phyloP scores from a whole-genome alignment of 1,139 yeast species.

The Nakaseomyces bracarensis region DNA sequence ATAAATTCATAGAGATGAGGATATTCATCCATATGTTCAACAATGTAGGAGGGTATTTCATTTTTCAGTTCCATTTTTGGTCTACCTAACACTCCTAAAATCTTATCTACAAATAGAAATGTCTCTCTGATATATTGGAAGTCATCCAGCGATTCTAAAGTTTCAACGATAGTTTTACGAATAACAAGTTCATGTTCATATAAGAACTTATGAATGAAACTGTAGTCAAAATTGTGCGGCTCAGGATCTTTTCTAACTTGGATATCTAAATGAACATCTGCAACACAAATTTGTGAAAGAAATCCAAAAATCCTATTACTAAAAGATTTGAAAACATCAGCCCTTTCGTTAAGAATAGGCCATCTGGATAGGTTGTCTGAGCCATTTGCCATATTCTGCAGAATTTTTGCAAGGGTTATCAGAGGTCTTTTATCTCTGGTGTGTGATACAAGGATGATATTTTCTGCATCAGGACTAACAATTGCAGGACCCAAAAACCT shows the following conservation, averaged over 20 bases:
- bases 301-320: constrained; percentile 43
- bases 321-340: constrained; percentile 39
- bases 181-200: constrained; percentile 54
- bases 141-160: constrained; percentile 21
- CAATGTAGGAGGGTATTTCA: constrained; percentile 46
- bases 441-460: constrained; percentile 36
- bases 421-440: constrained; percentile 57
- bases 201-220: constrained; percentile 57
- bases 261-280: constrained; percentile 18
- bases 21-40: constrained; percentile 42
- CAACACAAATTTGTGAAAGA: constrained; percentile 33
- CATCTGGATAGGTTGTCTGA: constrained; percentile 51
- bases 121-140: constrained; percentile 23
- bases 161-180: constrained; percentile 35
- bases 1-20: constrained; percentile 64
- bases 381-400: constrained; percentile 85
- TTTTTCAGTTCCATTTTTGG: constrained; percentile 42
- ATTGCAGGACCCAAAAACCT: constrained; percentile 86
- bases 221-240: constrained; percentile 35
- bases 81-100: constrained; percentile 35
- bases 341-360: constrained; percentile 42
- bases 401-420: constrained; percentile 72
- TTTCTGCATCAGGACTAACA: constrained; percentile 75
- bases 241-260: constrained; percentile 14
- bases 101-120: constrained; percentile 27